Evolutionary conservation across 2,329 filamentous ascomycete genomes (phyloP), one percentile per base, ranked within the genome.

Genomic region (Herpotrichia juniperi): DNA sequence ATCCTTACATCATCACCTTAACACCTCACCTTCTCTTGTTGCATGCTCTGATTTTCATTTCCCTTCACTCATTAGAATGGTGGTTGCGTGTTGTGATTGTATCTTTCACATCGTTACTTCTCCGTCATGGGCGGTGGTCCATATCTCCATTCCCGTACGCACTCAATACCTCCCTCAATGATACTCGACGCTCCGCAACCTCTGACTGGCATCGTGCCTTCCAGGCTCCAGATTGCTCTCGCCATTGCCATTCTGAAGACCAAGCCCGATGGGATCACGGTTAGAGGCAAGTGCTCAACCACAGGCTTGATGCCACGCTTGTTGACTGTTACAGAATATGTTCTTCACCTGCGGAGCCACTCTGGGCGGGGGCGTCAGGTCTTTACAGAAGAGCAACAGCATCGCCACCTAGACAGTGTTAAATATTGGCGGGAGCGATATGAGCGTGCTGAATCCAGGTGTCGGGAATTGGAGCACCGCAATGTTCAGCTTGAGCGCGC

Each of bases 331-430:
- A 6, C 31, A 73, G 72, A 73, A 3, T 69, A 74, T 28, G 44
- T 70, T 2, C 47, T 65, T 6, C 57, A 61, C 51, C 71, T 79
- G 7, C 68, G 72, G 21, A 58, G 65, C 39, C 72, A 77, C 16
- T 43, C 70, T n/a, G 63, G 66, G 40, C 62, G 56, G 2, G 62
- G 58, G 2, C 54, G 39, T 22, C 56, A 62, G 14, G 52, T 62
- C 1, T 51, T 57, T 21, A 49, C 65, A 3, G 51, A 66, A 16
- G 62, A 56, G 24, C 59, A 68, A 14, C 42, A 56, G 0, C 58
- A 68, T 34, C 65, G 60, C 9, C 71, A 77, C 40, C 60, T 79
- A 19, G 74, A 79, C 50, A 63, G 73, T 12, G 71, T 73, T 10
- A 58, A 69, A 3, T 78, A 71, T 50, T 78, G 76, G 76, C 57